Evolutionary conservation across 257 asterid species (phyloP), one percentile per base, ranked within the genome.

Genomic region (Gentiana macrophylla): DNA sequence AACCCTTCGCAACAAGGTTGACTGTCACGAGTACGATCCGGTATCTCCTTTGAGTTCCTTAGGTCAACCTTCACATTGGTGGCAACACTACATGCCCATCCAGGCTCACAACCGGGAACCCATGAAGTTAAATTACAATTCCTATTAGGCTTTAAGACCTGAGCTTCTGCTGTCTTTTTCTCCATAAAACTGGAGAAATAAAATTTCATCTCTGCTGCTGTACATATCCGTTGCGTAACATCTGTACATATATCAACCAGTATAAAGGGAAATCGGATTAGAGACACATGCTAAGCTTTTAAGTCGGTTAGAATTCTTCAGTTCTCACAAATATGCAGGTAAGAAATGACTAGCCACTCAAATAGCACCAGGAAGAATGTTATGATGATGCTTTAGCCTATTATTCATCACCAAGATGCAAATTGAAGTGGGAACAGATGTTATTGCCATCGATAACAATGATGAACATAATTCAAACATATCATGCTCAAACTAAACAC

Each of bases 101-200:
- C 98, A n/a, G 98, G 98, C 82, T 91, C 98, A 79, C 98, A 91
- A 54, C 98, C 95, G 9, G 86, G 55, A 65, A 74, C 75, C 98
- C 97, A 92, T 7, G 89, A 75, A 54, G 81, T 77, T 70, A 85
- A 72, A 71, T 92, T 92, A 74, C 98, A 92, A 73, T 92, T 92
- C 62, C 67, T 71, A 74, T 88, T 92, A 65, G 94, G 99, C 65
- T 73, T 83, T 61, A 92, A 74, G 79, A 75, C 49, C 48, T 80
- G 86, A 68, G 81, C 83, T 43, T 78, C 70, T 36, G 80, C 79
- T 52, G 90, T 67, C 64, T 70, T 78, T 61, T 78, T 66, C 37
- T 72, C 77, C 84, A 84, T 77, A 70, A 92, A 77, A 71, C 90
- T 76, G 35, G 82, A 65, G 71, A 92, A 88, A 69, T 92, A 88